Base-by-base conservation (phyloP, 768 basidiomycete species). In the Amanita brunnescens region DNA sequence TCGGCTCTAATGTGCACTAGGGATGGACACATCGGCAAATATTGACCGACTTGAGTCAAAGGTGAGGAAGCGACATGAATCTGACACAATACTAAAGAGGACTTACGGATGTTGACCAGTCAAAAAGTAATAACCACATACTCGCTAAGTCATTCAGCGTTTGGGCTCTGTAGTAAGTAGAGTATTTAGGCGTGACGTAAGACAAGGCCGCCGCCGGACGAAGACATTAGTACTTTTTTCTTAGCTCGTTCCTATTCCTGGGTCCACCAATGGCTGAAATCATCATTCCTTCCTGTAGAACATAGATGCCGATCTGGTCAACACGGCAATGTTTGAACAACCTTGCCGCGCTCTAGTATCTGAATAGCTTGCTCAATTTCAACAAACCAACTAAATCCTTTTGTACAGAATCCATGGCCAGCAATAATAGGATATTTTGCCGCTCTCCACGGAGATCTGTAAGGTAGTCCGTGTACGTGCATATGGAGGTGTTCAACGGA, bases 331-430 rank as follows among this genome's bases (percentile, higher is more conserved):
- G 81, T 64, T 6, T 73, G 64, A 34, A 89, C 70, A n/a, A 58
- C 62, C 2, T 71, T 66, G 5, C 74, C 80, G 21, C 68, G 65
- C 53, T 83, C 77, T 32, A 89, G 63, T n/a, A 87, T 79, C 16
- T 65, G 67, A 23, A 79, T 72, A 0, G 77, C 71, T 63, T 89
- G 87, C 0, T 67, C 67, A 5, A 80, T 74, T 58, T 83, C 80
- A 9, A 69, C 72, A 63, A 91, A 90, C 85, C 87, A 89, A 52
- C 79, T 77, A 47, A 81, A 69, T 1, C 87, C 87, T 62, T 91
- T 91, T 10, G 70, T 61, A 42, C 73, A 69, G 3, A 59, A 52
- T 12, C 69, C 67, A 29, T 58, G 56, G 3, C 78, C 77, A 16
- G 56, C 47, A 3, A 61, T 59, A 23, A 77, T 62, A 3, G 72